These are phyloP conservation scores for Sutorius eximius DNA, from an alignment of 1,284 basidiomycete genomes.

Conservation along the genomic window DNA sequence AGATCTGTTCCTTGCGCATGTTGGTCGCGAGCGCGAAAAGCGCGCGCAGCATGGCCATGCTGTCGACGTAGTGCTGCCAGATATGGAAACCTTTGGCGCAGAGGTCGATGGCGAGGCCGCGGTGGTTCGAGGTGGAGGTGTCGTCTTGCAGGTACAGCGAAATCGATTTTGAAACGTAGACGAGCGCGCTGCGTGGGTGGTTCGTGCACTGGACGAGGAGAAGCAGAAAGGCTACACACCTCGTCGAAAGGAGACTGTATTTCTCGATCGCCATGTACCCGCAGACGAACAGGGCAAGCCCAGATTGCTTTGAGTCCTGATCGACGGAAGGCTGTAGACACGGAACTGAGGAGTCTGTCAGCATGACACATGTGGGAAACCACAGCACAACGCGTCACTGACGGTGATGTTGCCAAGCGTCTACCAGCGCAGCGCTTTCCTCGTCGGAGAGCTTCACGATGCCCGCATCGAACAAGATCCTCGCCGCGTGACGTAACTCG, in stretches of 20 bases:
- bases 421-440: constrained; percentile 59
- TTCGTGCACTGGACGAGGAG: background rate
- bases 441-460: constrained; percentile 66
- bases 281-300: constrained; percentile 75
- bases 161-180: constrained; percentile 83
- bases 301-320: constrained; percentile 53
- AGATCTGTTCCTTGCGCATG: constrained; percentile 66
- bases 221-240: constrained; percentile 41
- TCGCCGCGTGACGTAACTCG: constrained; percentile 74
- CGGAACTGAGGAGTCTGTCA: constrained; percentile 52
- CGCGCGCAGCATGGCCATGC: constrained; percentile 84
- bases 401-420: constrained; percentile 72
- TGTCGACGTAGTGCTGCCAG: constrained; percentile 94
- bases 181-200: constrained; percentile 60
- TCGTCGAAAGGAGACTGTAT: constrained; percentile 73
- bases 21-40: constrained; percentile 82
- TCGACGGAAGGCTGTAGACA: constrained; percentile 56
- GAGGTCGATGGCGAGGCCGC: constrained; percentile 83
- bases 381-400: constrained; percentile 25
- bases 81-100: constrained; percentile 88
- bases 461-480: constrained; percentile 74
- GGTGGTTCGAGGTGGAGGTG: constrained; percentile 56
- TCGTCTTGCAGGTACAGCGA: constrained; percentile 75
- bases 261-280: constrained; percentile 84
- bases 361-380: background rate